phyloP scores from a whole-genome alignment of 2,329 filamentous ascomycete genomes.

The Capronia epimyces region DNA sequence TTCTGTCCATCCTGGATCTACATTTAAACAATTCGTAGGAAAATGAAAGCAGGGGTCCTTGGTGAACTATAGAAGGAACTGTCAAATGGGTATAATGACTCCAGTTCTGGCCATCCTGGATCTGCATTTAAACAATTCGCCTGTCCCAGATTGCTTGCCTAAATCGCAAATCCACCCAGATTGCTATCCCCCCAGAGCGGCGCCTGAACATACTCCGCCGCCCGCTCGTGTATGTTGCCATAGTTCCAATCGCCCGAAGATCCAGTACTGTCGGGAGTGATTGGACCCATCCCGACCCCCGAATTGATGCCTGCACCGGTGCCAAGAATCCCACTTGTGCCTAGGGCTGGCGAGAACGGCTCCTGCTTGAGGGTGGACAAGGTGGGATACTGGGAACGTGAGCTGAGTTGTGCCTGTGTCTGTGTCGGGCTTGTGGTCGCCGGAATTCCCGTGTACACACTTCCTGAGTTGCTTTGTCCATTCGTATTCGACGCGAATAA shows the following conservation, averaged over 20 bases:
- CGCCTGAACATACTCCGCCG: slow-evolving; percentile 46
- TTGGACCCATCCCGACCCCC: slow-evolving; percentile 33
- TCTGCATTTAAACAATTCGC: too few relatives aligned
- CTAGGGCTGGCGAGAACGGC: slow-evolving; percentile 17
- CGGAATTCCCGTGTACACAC: not conserved
- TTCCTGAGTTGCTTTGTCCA: not conserved
- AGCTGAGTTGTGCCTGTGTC: not conserved
- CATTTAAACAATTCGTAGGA: too few relatives aligned
- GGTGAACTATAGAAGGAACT: too few relatives aligned
- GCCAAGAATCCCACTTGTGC: slow-evolving; percentile 6
- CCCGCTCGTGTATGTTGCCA: slow-evolving; percentile 43
- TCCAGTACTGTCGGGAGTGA: slow-evolving; percentile 41
- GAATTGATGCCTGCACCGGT: not conserved
- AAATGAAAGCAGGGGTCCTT: too few relatives aligned
- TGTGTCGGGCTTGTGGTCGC: slow-evolving; percentile 1
- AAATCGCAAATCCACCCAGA: not conserved
- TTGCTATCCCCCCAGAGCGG: slow-evolving; percentile 37
- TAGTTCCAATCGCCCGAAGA: slow-evolving; percentile 45
- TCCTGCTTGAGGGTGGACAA: slow-evolving; percentile 16
- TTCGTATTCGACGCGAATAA: slow-evolving; percentile 9
- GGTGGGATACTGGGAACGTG: slow-evolving; percentile 13
- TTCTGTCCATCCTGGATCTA: too few relatives aligned
- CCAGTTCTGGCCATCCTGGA: too few relatives aligned
- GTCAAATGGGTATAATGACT: too few relatives aligned
- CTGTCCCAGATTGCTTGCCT: too few relatives aligned